phyloP scores from a whole-genome alignment of 225 moss, liverwort and hornwort species.

The Antitrichia curtipendula region DNA sequence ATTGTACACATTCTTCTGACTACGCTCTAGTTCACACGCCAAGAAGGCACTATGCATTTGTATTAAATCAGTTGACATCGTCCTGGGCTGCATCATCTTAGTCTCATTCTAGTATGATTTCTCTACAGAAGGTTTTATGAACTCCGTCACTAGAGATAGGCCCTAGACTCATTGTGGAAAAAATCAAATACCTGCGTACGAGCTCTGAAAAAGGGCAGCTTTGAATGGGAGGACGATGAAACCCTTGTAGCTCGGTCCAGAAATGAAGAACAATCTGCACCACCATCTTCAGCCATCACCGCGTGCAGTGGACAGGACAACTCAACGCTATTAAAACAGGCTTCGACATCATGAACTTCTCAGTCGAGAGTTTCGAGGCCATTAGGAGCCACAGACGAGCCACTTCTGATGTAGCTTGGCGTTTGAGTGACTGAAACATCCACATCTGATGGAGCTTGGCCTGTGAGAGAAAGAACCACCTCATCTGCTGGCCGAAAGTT shows the following conservation, averaged over 20 bases:
- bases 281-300: background rate
- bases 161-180: background rate
- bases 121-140: background rate
- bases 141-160: background rate
- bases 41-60: background rate
- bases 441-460: slow-evolving; percentile 1
- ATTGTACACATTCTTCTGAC: background rate
- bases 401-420: background rate
- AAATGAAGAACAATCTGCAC: background rate
- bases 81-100: background rate
- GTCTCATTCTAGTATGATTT: background rate
- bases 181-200: background rate
- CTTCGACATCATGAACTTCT: background rate
- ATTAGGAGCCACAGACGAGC: background rate
- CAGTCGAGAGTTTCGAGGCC: background rate
- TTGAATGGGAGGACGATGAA: background rate
- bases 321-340: background rate
- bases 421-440: background rate
- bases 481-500: slow-evolving; percentile 38
- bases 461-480: slow-evolving; percentile 35
- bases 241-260: background rate
- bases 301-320: background rate
- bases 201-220: background rate
- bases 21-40: background rate
- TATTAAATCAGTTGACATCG: background rate